Evolutionary conservation across 306 rosid species (phyloP), one percentile per base, ranked within the genome.

Genomic region (Rubus idaeus): DNA sequence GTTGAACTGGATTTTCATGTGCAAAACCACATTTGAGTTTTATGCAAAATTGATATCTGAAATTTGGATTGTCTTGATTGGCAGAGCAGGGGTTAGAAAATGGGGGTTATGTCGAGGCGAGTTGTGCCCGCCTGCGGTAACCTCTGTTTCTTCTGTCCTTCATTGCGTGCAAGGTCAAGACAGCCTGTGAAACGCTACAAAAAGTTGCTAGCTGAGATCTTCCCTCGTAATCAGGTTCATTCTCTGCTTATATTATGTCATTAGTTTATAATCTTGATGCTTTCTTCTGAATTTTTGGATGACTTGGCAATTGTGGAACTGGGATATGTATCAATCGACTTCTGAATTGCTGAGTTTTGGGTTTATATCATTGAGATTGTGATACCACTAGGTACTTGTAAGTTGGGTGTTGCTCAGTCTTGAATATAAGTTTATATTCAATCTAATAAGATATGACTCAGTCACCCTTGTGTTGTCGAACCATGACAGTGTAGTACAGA

Each of bases 91-190:
- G 79, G 74, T 76, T 84, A 81, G 84, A 75, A 75, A 80, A 94
- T 92, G 97, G 97, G 97, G 96, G 98, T 92, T 82, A 87, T 92
- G 93, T 92, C 98, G n/a, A 86, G 98, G 96, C 95, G 90, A 87
- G 96, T 92, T 23, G 92, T 94, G 74, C 98, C 98, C 6, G 97
- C 77, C 88, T 92, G 97, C 67, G 96, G 93, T 63, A 92, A 84
- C 90, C 90, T 95, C 84, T 95, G 97, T 86, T 85, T 86, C 82
- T 77, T 88, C 75, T 95, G 98, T 81, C 98, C 98, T 77, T 76
- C 98, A 9, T 70, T 95, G 84, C 86, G 97, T 57, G 93, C 98
- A 10, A 91, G 98, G 70, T 95, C 98, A 7, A 87, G 98, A 69
- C 97, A 95, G 75, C 98, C 97, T 0, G 97, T 95, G 77, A 95